These are phyloP conservation scores for Starmerella cellae DNA, from an alignment of 805 yeast species.

Conservation along the genomic window DNA sequence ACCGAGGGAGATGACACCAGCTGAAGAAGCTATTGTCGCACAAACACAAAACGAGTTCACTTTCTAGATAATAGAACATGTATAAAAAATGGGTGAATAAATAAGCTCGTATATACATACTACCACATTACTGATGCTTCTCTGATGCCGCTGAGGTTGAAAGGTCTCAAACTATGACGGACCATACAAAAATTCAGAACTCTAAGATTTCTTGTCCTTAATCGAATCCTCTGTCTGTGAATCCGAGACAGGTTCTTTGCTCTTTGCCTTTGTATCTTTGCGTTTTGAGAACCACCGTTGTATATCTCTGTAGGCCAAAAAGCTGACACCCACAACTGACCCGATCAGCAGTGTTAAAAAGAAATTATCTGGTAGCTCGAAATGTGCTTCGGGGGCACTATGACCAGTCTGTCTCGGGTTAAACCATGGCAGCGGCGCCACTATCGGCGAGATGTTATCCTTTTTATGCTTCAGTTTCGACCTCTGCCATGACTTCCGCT, in stretches of 20 bases:
- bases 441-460: slow-evolving; percentile 15
- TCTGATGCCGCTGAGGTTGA: neutral
- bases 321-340: slow-evolving; percentile 10
- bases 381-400: slow-evolving; percentile 13
- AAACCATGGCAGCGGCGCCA: slow-evolving; percentile 18
- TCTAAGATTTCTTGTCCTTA: too few species aligned
- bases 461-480: slow-evolving; percentile 8
- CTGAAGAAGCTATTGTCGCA: slow-evolving; percentile 13
- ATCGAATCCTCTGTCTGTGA: too few species aligned
- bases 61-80: slow-evolving; percentile 1
- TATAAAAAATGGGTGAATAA: neutral
- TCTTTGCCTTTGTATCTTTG: too few species aligned
- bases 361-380: slow-evolving; percentile 20
- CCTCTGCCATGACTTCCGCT: slow-evolving; percentile 21
- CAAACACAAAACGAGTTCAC: slow-evolving; percentile 8
- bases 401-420: slow-evolving; percentile 3
- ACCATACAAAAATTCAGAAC: too few species aligned
- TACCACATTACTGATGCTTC: neutral
- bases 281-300: neutral
- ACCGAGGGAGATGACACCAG: slow-evolving; percentile 11
- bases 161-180: too few species aligned
- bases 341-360: slow-evolving; percentile 16
- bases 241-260: too few species aligned
- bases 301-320: slow-evolving; percentile 13
- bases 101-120: neutral